Evolutionary conservation across 2,329 filamentous ascomycete genomes (phyloP), one percentile per base, ranked within the genome.

Genomic region (Allantophomopsis lycopodina): DNA sequence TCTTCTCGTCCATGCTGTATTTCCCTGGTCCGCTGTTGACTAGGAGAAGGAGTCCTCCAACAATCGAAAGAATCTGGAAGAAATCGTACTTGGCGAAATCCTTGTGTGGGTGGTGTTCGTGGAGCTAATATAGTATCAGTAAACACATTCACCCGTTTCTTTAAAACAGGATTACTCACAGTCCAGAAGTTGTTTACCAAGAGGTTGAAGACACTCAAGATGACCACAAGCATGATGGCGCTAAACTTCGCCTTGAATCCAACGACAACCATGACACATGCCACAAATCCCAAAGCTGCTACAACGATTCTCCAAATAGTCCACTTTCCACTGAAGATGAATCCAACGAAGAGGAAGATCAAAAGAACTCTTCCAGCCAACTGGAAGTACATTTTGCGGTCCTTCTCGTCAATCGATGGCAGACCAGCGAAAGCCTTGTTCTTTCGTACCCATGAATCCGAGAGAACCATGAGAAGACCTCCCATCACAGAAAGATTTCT

Each of bases 51-150:
- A 98, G 83, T 61, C 91, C 91, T 48, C 91, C 91, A 49, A 96
- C 89, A 59, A 98, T 98, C 39, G 91, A 98, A 40, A 98, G 73
- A 54, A 96, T 95, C 71, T 98, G 91, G 79, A 98, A 98, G 73
- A 98, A 98, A 62, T 98, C 91, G 75, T 98, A 98, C 69, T 98
- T 98, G 71, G 91, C 91, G 59, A 98, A 98, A 64, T 98, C 91
- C 76, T 96, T 96, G 73, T 96, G 89, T 37, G 91, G 91, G 69
- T 98, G 91, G 68, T 94, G 84, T 51, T 89, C 83, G 68, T 96
- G 89, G 50, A 98, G 85, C 83, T 94, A 49, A 18, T 40, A 38
- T 36, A 36, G 39, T 10, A 45, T 51, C 60, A 52, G 50, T 32
- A 37, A 11, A 14, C 32, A n/a, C 43, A 40, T 39, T 40, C 16